Evolutionary conservation across 2,329 filamentous ascomycete genomes (phyloP).

Genomic region (Pseudocercospora cruenta): DNA sequence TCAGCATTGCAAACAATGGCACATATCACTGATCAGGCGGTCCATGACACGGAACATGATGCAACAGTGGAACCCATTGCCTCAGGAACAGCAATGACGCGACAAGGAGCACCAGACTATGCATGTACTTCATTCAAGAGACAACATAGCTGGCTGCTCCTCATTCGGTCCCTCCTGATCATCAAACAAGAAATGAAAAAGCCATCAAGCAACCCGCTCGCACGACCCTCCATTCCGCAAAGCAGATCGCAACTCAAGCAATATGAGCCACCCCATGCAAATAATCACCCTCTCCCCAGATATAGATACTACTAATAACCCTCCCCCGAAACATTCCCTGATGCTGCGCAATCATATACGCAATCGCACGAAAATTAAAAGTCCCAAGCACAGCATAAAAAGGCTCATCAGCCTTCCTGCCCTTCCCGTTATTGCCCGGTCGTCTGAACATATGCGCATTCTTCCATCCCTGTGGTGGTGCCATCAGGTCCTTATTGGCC

Average conservation of each 20-base stretch:
- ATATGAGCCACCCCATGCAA: background rate
- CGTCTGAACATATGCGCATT: background rate
- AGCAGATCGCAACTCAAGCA: background rate
- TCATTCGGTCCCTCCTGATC: background rate
- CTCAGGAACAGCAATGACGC: no score
- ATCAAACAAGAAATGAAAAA: background rate
- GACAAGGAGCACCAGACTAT: background rate
- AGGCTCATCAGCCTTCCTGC: background rate
- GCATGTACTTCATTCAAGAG: background rate
- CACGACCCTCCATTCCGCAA: background rate
- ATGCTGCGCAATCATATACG: slow-evolving; percentile 1
- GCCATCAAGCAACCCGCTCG: background rate
- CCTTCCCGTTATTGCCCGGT: background rate
- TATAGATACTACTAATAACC: slow-evolving; percentile 1
- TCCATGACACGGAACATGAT: no score
- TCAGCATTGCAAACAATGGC: no score
- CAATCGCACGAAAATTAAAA: background rate
- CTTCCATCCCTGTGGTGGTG: background rate
- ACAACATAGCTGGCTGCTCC: background rate
- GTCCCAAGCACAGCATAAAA: slow-evolving; percentile 1
- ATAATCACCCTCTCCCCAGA: background rate
- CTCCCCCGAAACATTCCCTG: background rate
- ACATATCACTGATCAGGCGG: no score
- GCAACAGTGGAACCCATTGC: no score
- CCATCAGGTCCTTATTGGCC: background rate